phyloP scores from a whole-genome alignment of 1,284 basidiomycete genomes.

The Leccinum proximum region DNA sequence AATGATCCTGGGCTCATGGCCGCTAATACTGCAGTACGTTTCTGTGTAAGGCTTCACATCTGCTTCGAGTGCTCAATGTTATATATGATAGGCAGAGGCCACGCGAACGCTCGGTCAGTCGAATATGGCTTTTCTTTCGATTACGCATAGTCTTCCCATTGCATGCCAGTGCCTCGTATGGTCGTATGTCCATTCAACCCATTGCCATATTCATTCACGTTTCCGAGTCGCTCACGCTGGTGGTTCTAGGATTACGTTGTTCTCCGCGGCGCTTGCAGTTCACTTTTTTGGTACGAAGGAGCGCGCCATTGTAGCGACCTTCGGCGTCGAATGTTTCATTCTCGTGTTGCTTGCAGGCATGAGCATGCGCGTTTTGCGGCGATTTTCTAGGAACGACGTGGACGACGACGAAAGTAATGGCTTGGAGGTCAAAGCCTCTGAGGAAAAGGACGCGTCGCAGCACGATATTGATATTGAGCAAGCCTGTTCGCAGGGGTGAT shows the following conservation, averaged over 20 bases:
- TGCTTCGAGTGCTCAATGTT: not conserved
- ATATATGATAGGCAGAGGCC: not conserved
- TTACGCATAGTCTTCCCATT: conserved; percentile 18
- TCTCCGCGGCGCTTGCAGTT: conserved; percentile 8
- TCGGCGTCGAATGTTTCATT: conserved; percentile 13
- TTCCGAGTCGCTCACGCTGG: not conserved
- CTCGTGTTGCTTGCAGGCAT: conserved; percentile 4
- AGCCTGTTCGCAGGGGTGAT: not conserved
- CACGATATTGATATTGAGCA: not conserved
- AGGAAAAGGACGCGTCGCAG: not conserved
- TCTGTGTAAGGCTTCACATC: not conserved
- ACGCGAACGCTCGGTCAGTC: conserved; percentile 9
- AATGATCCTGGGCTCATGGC: not conserved
- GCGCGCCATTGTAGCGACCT: not conserved
- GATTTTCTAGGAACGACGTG: conserved; percentile 3
- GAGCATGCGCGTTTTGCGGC: conserved; percentile 3
- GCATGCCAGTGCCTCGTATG: conserved; percentile 15
- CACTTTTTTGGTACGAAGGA: conserved; percentile 5
- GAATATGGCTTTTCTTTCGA: conserved; percentile 11
- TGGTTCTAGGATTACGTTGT: conserved; percentile 12
- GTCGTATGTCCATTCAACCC: conserved; percentile 13
- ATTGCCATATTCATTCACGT: not conserved
- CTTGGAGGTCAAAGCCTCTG: not conserved
- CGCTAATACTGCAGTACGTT: conserved; percentile 12
- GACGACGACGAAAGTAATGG: not conserved